These are phyloP conservation scores for Hirsutella thompsonii DNA, from an alignment of 2,329 filamentous ascomycete genomes.

Conservation along the genomic window DNA sequence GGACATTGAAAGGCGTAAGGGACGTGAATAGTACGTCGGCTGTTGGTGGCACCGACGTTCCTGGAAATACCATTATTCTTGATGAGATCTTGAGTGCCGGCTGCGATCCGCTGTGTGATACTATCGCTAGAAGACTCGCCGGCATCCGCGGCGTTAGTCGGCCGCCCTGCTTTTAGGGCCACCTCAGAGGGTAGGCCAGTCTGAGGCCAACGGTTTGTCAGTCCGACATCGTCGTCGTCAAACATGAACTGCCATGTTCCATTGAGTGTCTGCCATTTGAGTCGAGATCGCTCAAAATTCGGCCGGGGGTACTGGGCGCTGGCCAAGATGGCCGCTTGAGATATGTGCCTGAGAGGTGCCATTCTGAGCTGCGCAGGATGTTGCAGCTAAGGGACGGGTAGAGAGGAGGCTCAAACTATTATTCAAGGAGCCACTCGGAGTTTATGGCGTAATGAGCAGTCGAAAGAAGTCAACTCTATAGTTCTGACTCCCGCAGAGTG, in stretches of 20 bases:
- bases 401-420: too few relatives aligned
- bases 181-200: slow-evolving; percentile 32
- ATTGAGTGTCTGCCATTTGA: slow-evolving; percentile 48
- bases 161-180: slow-evolving; percentile 11
- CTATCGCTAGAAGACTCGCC: slow-evolving; percentile 21
- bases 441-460: too few relatives aligned
- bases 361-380: too few relatives aligned
- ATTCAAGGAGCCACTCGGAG: too few relatives aligned
- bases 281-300: slow-evolving; percentile 43
- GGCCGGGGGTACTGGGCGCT: slow-evolving; percentile 43
- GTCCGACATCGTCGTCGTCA: slow-evolving; percentile 49
- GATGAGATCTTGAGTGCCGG: slow-evolving; percentile 32
- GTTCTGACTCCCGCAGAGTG: too few relatives aligned
- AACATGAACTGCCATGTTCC: slow-evolving; percentile 53
- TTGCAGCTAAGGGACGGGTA: too few relatives aligned
- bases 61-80: slow-evolving; percentile 28
- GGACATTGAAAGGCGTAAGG: slow-evolving; percentile 54
- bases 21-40: slow-evolving; percentile 42
- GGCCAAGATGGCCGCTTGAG: not conserved
- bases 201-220: slow-evolving; percentile 38
- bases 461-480: too few relatives aligned
- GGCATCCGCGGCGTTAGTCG: slow-evolving; percentile 14
- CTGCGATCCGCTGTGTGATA: slow-evolving; percentile 31
- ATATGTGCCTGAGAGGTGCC: too few relatives aligned
- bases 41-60: slow-evolving; percentile 15